These are phyloP conservation scores for Angomonas desouzai DNA, from an alignment of 208 protist genomes.

Conservation along the genomic window DNA sequence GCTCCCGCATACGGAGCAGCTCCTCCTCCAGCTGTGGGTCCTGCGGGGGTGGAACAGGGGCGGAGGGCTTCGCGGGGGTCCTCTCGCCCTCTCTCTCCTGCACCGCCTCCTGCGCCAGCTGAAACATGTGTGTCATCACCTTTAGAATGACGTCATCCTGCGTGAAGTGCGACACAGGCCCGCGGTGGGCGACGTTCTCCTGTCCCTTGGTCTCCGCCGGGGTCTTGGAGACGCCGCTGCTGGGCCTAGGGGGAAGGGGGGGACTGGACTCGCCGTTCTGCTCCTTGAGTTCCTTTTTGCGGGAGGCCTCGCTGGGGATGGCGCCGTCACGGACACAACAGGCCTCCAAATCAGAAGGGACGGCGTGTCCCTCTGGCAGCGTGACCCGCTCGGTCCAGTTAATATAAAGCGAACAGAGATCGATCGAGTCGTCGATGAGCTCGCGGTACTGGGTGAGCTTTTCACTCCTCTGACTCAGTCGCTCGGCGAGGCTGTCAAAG, in stretches of 20 bases:
- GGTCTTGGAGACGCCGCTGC: not conserved
- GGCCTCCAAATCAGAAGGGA: slow-evolving; percentile 39
- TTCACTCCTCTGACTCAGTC: slow-evolving; percentile 36
- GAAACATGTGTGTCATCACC: slow-evolving; percentile 79
- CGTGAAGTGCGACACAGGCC: slow-evolving; percentile 43
- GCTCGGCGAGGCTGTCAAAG: slow-evolving; percentile 47
- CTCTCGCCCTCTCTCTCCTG: slow-evolving; percentile 17
- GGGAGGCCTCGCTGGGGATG: not conserved
- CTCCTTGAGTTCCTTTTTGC: slow-evolving; percentile 1
- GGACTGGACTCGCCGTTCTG: not conserved
- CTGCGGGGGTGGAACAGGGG: too few species aligned
- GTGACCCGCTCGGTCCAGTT: slow-evolving; percentile 55
- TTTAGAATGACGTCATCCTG: slow-evolving; percentile 41
- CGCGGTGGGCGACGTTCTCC: not conserved
- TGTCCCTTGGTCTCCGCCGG: not conserved
- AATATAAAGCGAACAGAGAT: slow-evolving; percentile 66
- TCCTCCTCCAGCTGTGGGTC: slow-evolving; percentile 29
- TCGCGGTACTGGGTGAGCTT: slow-evolving; percentile 33
- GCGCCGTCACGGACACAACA: slow-evolving; percentile 43
- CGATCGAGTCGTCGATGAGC: slow-evolving; percentile 55
- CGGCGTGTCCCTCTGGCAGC: slow-evolving; percentile 24
- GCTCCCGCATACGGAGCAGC: slow-evolving; percentile 39
- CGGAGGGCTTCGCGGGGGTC: not conserved
- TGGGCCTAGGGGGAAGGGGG: slow-evolving; percentile 1
- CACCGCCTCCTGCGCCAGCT: slow-evolving; percentile 32